Base-by-base conservation (phyloP, 129 eudicot species). In the Helianthus annuus region DNA sequence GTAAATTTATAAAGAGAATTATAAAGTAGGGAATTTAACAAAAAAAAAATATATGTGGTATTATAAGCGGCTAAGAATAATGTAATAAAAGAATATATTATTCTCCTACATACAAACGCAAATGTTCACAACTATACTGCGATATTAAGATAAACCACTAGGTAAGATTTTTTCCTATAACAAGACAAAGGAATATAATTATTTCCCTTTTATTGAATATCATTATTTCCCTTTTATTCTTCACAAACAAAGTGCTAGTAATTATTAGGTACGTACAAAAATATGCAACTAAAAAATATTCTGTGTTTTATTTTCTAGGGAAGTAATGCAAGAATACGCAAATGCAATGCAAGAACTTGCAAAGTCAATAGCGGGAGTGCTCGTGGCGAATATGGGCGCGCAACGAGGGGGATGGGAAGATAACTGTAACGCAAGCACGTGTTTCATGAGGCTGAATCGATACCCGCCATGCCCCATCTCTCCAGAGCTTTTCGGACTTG, bases 281-380 rank as follows among this genome's bases (percentile, higher is more conserved):
- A 48, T 29, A 61, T 4, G 38, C n/a, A 36, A 48, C 42, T 7
- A 10, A 38, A 14, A 34, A n/a, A 7, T 12, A 36, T 51, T 62
- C 4, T 39, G 7, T 15, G 24, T 7, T 17, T 80, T 40, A 40
- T 6, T 40, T 16, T 49, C 34, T 58, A 88, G 95, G 83, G 85
- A 79, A 75, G 91, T 85, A 85, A 79, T 88, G 88, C 84, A 80
- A 34, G 91, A 85, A 54, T 88, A 88, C 60, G 95, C 88, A 10
- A 34, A 69, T 7, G 84, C 84, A 56, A 88, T 88, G 95, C 90
- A 85, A 77, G 79, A 81, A 70, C 81, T 88, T 14, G 90, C 95
- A 19, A 88, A 59, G 49, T 45, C 69, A 34, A 69, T 88, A 40
- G 76, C 83, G 1, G 54, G 54, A 55, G 84, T 85, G 8, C 76